These are phyloP conservation scores for Cystobasidiaceae sp. DNA, from an alignment of 1,284 basidiomycete genomes.

Conservation along the genomic window DNA sequence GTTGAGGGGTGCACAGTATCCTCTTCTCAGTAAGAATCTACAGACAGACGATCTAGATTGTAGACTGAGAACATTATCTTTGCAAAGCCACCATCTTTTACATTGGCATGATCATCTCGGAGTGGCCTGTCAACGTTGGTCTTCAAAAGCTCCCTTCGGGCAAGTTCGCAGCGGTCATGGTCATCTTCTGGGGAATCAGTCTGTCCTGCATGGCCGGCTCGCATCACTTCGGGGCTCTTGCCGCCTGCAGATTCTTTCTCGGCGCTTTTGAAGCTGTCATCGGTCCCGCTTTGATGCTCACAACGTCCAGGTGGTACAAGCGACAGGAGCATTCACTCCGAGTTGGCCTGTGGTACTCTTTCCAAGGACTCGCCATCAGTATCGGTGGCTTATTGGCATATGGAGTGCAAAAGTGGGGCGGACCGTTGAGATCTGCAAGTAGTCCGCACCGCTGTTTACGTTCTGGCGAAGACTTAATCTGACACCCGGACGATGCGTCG, in stretches of 20 bases:
- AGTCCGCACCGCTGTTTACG: not conserved
- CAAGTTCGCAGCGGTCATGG: constrained; percentile 19
- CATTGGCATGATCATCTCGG: not conserved
- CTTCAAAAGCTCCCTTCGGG: constrained; percentile 13
- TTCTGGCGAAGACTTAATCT: not conserved
- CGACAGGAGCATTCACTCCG: constrained; percentile 1
- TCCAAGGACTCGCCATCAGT: not conserved
- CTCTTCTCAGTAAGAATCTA: not conserved
- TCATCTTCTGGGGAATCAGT: constrained; percentile 22
- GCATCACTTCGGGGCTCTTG: constrained; percentile 4
- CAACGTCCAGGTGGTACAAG: constrained; percentile 7
- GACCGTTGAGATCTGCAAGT: not conserved
- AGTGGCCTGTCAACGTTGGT: not conserved
- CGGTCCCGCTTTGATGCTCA: constrained; percentile 3
- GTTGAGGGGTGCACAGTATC: not conserved
- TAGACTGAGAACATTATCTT: not conserved
- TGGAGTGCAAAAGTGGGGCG: constrained; percentile 1
- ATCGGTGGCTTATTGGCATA: constrained; percentile 1
- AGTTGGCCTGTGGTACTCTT: constrained; percentile 7
- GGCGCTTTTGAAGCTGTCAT: constrained; percentile 31
- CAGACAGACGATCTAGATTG: not conserved
- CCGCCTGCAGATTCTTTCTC: constrained; percentile 31
- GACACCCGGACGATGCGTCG: not conserved
- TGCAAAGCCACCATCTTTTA: constrained; percentile 2
- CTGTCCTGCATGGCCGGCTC: constrained; percentile 33